Evolutionary conservation across 1,139 yeast genomes (phyloP), one percentile per base, ranked within the genome.

Genomic region (Scheffersomyces segobiensis): DNA sequence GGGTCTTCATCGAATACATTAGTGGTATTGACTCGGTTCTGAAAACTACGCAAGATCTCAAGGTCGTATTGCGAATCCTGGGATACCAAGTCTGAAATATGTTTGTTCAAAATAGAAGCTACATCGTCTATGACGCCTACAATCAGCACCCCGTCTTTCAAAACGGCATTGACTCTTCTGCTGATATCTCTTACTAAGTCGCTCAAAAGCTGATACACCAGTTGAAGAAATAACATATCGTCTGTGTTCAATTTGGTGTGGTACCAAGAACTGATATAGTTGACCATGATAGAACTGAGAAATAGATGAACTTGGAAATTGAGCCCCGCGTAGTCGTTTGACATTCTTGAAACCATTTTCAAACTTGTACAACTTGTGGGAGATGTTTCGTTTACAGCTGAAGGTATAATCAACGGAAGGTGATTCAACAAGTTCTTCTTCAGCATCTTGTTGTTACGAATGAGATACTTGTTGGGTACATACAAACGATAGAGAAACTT

Each of bases 221-320:
- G 58, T 52, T 62, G 69, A 20, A 79, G 58, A 62, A 80, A 78
- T 50, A 75, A 79, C 55, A 69, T 58, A 60, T 78, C 77, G 53
- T 76, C 77, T 1, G 83, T 79, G 57, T 79, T 78, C 21, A 80
- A 66, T 60, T 77, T 78, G 46, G 59, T 61, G 51, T 74, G 65
- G 62, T 79, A 80, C 84, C 84, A 80, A 53, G 79, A 70, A 57
- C 71, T 69, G 22, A 80, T 73, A 59, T 70, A 80, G 49, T 73
- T 70, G 10, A 72, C 66, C 60, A 78, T 69, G 5, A 79, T 74
- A 1, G 75, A 66, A 21, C 77, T 71, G 20, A 79, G 62, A 56
- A 80, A 76, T 55, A 79, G 62, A 61, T 80, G 83, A 20, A 80
- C 57, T 57, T 77, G 75, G 53, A 78, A 69, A 59, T 79, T 78